phyloP scores from a whole-genome alignment of 2,329 filamentous ascomycete species.

The Colletotrichum chlorophyti region DNA sequence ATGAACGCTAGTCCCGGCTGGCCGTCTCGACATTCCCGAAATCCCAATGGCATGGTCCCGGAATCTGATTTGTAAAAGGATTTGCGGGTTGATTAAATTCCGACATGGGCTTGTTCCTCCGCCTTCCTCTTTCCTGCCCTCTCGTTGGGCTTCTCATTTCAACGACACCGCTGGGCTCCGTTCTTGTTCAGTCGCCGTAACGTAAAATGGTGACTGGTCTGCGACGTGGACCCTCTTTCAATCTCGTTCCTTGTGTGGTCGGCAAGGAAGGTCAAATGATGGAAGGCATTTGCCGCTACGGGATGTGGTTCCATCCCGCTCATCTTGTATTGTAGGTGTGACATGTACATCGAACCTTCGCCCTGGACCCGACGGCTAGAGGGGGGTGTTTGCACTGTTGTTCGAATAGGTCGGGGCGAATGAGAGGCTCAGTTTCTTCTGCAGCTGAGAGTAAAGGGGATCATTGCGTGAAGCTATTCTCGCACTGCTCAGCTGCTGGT shows the following conservation, averaged over 20 bases:
- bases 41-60: conserved; percentile 25
- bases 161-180: neutral
- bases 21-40: conserved; percentile 22
- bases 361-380: no score
- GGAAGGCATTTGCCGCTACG: neutral
- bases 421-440: no score
- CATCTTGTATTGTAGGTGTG: no score
- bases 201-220: conserved; percentile 1
- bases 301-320: conserved; percentile 6
- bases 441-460: no score
- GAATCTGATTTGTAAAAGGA: conserved; percentile 24
- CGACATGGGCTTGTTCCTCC: conserved; percentile 24
- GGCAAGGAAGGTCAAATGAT: neutral
- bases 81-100: conserved; percentile 16
- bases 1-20: conserved; percentile 10
- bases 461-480: no score
- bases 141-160: conserved; percentile 4
- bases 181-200: neutral
- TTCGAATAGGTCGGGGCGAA: no score
- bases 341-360: neutral
- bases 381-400: no score
- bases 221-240: neutral
- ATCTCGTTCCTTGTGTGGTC: neutral
- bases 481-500: no score
- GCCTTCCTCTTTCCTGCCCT: no score